Percentiles rank a stretch among this genome's conserved stretches.
Conservation (phyloP, 371 early-diverging fungal genomes). For the Mortierella sp. region DNA sequence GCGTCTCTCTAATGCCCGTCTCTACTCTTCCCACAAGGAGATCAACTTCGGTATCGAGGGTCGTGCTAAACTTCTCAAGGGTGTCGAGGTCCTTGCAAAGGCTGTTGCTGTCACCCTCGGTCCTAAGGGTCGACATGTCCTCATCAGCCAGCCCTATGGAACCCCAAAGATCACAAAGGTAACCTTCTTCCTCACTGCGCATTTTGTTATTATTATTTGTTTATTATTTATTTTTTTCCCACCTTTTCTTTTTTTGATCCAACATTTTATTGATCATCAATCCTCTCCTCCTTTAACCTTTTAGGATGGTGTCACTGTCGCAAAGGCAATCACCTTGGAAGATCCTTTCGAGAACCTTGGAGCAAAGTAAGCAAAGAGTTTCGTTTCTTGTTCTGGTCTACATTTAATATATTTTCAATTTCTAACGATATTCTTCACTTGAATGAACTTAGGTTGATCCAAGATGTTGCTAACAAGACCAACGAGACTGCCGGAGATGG, state of each 20-base stretch:
- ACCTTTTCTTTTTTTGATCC: neutral
- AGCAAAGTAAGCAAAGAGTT: constrained; percentile 72
- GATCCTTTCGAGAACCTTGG: constrained; percentile 98
- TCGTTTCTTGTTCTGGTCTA: neutral
- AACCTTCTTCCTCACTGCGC: neutral
- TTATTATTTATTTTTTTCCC: neutral
- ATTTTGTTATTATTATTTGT: neutral
- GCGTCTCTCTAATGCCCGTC: constrained; percentile 62
- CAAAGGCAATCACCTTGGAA: constrained; percentile 95
- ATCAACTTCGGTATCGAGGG: constrained; percentile 96
- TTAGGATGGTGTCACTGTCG: constrained; percentile 98
- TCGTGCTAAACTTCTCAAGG: constrained; percentile 90
- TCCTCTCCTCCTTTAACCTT: neutral
- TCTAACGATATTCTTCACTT: neutral
- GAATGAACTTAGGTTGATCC: constrained; percentile 79
- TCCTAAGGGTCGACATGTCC: constrained; percentile 97
- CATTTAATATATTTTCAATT: neutral
- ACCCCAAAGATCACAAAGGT: constrained; percentile 98
- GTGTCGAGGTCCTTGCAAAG: constrained; percentile 96
- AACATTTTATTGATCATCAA: neutral
- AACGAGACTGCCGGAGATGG: constrained; percentile 99
- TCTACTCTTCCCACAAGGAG: constrained; percentile 94
- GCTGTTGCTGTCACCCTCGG: constrained; percentile 98
- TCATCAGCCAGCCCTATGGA: constrained; percentile 98
- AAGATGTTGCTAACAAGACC: constrained; percentile 99